Evolutionary conservation across 495 filamentous ascomycete species (phyloP).

Genomic region (Cryomyces minteri): DNA sequence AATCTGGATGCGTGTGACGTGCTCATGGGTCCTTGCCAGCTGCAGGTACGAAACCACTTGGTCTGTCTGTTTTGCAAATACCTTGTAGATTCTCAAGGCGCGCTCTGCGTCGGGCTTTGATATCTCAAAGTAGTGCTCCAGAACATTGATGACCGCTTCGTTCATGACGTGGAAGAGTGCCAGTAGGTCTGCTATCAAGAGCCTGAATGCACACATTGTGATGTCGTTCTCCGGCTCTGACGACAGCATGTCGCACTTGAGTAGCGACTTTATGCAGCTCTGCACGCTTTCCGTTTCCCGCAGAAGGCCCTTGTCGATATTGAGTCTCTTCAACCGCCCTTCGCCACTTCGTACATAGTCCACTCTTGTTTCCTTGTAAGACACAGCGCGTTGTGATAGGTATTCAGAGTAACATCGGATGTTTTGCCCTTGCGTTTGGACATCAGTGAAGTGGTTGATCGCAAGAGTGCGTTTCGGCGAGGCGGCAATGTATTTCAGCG

Average conservation of each 20-base stretch:
- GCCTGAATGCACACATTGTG: slow-evolving; percentile 82
- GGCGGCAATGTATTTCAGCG: slow-evolving; percentile 67
- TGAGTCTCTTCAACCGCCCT: slow-evolving; percentile 63
- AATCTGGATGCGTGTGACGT: slow-evolving; percentile 80
- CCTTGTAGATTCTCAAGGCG: slow-evolving; percentile 82
- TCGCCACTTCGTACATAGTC: slow-evolving; percentile 82
- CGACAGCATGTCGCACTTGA: slow-evolving; percentile 84
- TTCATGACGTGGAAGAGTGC: slow-evolving; percentile 91
- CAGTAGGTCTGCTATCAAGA: slow-evolving; percentile 80
- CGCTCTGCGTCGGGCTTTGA: slow-evolving; percentile 83
- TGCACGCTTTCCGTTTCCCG: slow-evolving; percentile 88
- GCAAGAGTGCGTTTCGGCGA: slow-evolving; percentile 62
- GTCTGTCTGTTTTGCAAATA: slow-evolving; percentile 83
- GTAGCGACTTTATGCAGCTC: slow-evolving; percentile 62
- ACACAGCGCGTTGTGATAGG: slow-evolving; percentile 60
- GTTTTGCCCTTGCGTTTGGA: slow-evolving; percentile 90
- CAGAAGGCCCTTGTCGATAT: slow-evolving; percentile 81
- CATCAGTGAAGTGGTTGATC: slow-evolving; percentile 82
- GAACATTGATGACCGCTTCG: slow-evolving; percentile 91
- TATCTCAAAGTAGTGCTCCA: slow-evolving; percentile 99
- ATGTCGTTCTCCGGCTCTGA: slow-evolving; percentile 94
- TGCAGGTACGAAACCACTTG: slow-evolving; percentile 79
- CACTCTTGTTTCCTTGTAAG: slow-evolving; percentile 64
- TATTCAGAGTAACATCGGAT: slow-evolving; percentile 86
- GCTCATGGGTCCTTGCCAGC: slow-evolving; percentile 74